Conservation (phyloP, 2,329 filamentous ascomycete species). For the Cladosporium sp. region DNA sequence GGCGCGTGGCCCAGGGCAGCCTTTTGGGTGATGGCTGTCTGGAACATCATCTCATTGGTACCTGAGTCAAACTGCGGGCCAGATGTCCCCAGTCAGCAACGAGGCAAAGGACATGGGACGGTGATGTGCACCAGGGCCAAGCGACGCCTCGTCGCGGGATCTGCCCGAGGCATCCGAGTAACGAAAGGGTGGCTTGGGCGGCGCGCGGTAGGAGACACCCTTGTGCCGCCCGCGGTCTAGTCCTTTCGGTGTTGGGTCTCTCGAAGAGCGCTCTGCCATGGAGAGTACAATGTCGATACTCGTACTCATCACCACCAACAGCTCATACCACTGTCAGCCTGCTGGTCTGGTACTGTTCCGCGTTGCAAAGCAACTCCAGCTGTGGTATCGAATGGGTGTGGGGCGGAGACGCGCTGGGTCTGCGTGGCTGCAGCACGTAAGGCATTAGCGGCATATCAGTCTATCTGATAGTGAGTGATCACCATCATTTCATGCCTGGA, state of each 20-base stretch:
- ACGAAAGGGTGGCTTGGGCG: background rate
- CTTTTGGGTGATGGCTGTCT: background rate
- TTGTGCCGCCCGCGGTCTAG: background rate
- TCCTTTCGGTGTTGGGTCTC: background rate
- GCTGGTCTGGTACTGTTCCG: background rate
- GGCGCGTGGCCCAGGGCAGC: background rate
- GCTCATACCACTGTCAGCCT: too few species aligned
- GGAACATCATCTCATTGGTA: background rate
- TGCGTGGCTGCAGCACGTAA: background rate
- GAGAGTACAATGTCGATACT: too few species aligned
- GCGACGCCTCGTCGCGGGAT: background rate
- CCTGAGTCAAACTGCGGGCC: background rate
- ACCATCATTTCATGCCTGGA: background rate
- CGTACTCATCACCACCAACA: too few species aligned
- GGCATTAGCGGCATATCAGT: background rate
- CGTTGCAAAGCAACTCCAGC: too few species aligned
- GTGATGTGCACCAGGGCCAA: background rate
- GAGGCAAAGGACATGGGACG: background rate
- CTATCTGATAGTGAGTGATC: background rate
- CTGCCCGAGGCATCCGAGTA: background rate
- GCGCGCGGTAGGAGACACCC: background rate
- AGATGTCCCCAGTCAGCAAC: background rate
- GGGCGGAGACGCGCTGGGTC: background rate
- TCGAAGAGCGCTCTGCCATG: too few species aligned
- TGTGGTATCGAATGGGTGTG: slow-evolving; percentile 1